Evolutionary conservation across 2,329 filamentous ascomycete species (phyloP).

Genomic region (Helotiales sp.): DNA sequence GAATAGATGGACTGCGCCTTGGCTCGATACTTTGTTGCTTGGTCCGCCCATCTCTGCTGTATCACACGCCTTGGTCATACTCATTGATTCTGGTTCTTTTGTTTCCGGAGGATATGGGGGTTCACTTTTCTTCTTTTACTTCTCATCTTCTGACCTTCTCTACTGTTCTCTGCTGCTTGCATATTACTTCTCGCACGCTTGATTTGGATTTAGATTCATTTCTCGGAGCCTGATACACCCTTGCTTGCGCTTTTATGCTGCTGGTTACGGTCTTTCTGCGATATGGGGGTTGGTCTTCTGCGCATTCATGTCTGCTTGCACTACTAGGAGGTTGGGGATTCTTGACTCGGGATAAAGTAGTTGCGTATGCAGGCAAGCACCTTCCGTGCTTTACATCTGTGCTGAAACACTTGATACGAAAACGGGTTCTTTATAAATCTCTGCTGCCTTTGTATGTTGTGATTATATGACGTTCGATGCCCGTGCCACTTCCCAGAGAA

Average conservation of each 20-base stretch:
- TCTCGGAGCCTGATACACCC: neutral
- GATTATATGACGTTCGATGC: neutral
- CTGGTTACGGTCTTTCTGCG: neutral
- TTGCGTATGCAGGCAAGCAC: slow-evolving; percentile 6
- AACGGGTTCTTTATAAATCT: neutral
- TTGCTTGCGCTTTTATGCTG: neutral
- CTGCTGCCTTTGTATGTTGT: neutral
- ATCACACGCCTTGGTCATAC: neutral
- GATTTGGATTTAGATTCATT: neutral
- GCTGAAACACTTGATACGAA: neutral
- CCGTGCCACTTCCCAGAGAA: neutral
- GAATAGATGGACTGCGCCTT: slow-evolving; percentile 4
- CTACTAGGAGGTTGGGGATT: neutral
- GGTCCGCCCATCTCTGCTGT: neutral
- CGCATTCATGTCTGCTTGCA: neutral
- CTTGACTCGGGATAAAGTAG: neutral
- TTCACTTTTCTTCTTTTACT: neutral
- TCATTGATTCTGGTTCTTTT: neutral
- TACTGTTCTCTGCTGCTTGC: neutral
- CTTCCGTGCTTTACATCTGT: slow-evolving; percentile 1
- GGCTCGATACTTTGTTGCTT: slow-evolving; percentile 9
- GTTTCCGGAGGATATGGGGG: slow-evolving; percentile 2
- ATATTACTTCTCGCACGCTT: neutral
- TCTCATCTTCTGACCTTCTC: neutral
- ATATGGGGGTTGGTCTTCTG: neutral